Evolutionary conservation across 116 monocot species (phyloP).

Genomic region (Cymodocea nodosa): DNA sequence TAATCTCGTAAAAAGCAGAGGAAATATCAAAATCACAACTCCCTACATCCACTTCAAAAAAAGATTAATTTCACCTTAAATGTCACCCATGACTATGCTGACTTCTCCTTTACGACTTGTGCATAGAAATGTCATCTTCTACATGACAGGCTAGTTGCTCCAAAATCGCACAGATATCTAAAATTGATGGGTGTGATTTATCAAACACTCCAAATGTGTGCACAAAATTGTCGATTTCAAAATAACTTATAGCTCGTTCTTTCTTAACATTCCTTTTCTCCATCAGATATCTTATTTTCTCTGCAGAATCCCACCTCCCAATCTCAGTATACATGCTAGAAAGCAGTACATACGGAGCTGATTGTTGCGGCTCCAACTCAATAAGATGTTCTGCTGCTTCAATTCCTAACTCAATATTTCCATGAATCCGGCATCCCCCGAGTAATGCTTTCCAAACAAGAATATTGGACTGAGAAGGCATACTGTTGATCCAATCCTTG

Average conservation of each 20-base stretch:
- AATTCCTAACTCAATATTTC: constrained; percentile 30
- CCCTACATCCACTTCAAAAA: too few species aligned
- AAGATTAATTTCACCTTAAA: too few species aligned
- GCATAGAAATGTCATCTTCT: constrained; percentile 1
- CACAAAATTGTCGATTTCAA: constrained; percentile 23
- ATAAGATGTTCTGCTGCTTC: constrained; percentile 27
- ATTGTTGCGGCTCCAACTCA: constrained; percentile 21
- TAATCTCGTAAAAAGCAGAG: too few species aligned
- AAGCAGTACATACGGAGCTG: constrained; percentile 32
- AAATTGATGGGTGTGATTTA: constrained; percentile 16
- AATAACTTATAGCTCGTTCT: constrained; percentile 41
- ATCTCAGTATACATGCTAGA: constrained; percentile 37
- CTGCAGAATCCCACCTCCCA: constrained; percentile 38
- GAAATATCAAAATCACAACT: too few species aligned
- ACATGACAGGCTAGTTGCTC: neutral
- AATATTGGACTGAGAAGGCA: constrained; percentile 16
- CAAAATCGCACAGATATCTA: constrained; percentile 17
- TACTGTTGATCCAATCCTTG: constrained; percentile 25
- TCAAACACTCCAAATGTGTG: constrained; percentile 29
- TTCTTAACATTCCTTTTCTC: constrained; percentile 35
- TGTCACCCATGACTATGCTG: too few species aligned
- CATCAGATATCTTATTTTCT: constrained; percentile 36
- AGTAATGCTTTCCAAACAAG: constrained; percentile 33
- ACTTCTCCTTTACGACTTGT: neutral
- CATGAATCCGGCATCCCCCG: constrained; percentile 17